Conservation (phyloP, 2,329 filamentous ascomycete genomes). For the Talaromyces verruculosus region DNA sequence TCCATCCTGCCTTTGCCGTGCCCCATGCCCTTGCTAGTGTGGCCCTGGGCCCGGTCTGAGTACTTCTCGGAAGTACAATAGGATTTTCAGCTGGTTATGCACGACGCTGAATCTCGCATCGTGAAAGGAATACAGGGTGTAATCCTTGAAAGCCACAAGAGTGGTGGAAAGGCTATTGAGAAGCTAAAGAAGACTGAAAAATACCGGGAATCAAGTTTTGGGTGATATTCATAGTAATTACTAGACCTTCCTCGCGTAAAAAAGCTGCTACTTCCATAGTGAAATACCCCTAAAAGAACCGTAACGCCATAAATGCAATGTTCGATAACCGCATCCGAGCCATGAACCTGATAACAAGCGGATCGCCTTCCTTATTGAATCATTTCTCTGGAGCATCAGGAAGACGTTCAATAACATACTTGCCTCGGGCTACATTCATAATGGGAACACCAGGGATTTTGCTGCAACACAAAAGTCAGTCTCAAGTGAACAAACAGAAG, state of each 20-base stretch:
- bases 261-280: background rate
- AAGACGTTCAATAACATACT: slow-evolving; percentile 91
- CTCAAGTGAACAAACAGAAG: background rate
- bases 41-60: background rate
- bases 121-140: background rate
- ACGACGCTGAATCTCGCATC: background rate
- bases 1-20: background rate
- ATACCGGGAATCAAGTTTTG: background rate
- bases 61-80: background rate
- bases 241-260: too few relatives aligned
- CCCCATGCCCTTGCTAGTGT: background rate
- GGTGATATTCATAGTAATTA: background rate
- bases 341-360: background rate
- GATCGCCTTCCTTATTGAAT: background rate
- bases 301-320: slow-evolving; percentile 12
- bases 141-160: background rate
- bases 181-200: background rate
- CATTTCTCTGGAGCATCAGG: slow-evolving; percentile 58
- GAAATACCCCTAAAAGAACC: background rate
- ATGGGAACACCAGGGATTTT: slow-evolving; percentile 72
- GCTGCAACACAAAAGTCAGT: slow-evolving; percentile 15
- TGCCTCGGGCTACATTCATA: slow-evolving; percentile 79
- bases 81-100: background rate
- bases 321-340: background rate
- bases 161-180: background rate